phyloP scores from a whole-genome alignment of 2,329 filamentous ascomycete species.

The Cercospora janseana region DNA sequence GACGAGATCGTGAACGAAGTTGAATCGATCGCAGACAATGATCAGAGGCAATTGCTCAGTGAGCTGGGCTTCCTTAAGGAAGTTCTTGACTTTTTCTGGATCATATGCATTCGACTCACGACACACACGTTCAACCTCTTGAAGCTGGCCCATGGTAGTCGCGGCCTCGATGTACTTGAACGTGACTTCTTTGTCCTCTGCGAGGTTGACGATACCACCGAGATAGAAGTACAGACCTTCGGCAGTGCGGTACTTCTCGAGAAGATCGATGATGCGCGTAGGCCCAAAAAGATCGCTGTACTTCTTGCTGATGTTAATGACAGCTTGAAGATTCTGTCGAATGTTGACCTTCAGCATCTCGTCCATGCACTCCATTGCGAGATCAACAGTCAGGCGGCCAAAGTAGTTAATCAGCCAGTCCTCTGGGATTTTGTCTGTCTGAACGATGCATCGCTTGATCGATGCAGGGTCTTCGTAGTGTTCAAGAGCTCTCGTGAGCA shows the following conservation, averaged over 20 bases:
- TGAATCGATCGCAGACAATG: constrained; percentile 98
- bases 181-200: constrained; percentile 89
- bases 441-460: constrained; percentile 86
- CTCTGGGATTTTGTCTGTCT: constrained; percentile 80
- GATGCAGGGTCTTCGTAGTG: constrained; percentile 87
- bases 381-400: constrained; percentile 89
- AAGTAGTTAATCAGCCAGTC: constrained; percentile 95
- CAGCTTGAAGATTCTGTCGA: constrained; percentile 90
- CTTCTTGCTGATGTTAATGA: constrained; percentile 94
- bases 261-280: constrained; percentile 82
- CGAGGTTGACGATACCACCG: constrained; percentile 95
- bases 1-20: constrained; percentile 95
- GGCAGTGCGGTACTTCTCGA: constrained; percentile 96
- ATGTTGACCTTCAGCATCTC: constrained; percentile 97
- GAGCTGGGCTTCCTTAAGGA: constrained; percentile 92
- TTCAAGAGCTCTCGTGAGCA: constrained; percentile 71
- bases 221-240: constrained; percentile 98
- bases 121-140: constrained; percentile 95
- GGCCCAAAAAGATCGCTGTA: constrained; percentile 93
- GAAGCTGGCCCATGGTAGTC: constrained; percentile 87
- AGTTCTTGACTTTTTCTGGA: constrained; percentile 97
- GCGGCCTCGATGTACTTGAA: constrained; percentile 99
- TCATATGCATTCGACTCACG: constrained; percentile 77
- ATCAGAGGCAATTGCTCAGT: constrained; percentile 93
- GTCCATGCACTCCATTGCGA: constrained; percentile 89